A percentile compares a stretch with the other conserved stretches of the same genome.
Conservation (phyloP, 805 yeast genomes). For the Zygosaccharomyces bisporus region DNA sequence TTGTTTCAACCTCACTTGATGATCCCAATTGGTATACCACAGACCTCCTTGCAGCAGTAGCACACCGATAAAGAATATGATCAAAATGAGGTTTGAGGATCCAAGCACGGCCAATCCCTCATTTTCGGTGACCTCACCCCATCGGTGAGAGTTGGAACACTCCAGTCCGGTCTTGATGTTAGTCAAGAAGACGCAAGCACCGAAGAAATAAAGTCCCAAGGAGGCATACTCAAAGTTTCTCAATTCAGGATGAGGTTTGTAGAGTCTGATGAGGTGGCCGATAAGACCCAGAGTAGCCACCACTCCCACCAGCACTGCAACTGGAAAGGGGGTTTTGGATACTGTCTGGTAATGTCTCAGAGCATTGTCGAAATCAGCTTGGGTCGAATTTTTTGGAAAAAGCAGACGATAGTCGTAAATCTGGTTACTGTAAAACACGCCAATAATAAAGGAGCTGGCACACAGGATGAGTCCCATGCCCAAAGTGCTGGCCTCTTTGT, state of each 20-base stretch:
- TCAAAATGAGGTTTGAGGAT: slow-evolving; percentile 77
- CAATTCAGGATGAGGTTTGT: slow-evolving; percentile 81
- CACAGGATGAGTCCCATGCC: slow-evolving; percentile 31
- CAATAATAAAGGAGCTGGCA: slow-evolving; percentile 72
- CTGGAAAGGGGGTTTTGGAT: slow-evolving; percentile 55
- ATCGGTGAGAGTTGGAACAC: slow-evolving; percentile 63
- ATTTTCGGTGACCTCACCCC: slow-evolving; percentile 90
- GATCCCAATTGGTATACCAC: slow-evolving; percentile 75
- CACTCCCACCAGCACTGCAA: slow-evolving; percentile 46
- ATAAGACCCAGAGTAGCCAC: slow-evolving; percentile 67
- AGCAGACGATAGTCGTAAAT: slow-evolving; percentile 77
- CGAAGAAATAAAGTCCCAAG: slow-evolving; percentile 65
- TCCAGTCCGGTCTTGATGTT: slow-evolving; percentile 78
- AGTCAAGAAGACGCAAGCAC: slow-evolving; percentile 75
- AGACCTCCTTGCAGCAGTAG: slow-evolving; percentile 81
- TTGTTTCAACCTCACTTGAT: slow-evolving; percentile 36
- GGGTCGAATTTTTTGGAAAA: slow-evolving; percentile 54
- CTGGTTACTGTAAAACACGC: slow-evolving; percentile 71
- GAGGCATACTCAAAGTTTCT: slow-evolving; percentile 89
- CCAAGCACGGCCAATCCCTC: slow-evolving; percentile 91
- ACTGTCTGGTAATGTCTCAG: slow-evolving; percentile 70
- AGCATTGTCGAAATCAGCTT: slow-evolving; percentile 55
- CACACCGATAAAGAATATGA: slow-evolving; percentile 71
- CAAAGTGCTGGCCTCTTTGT: slow-evolving; percentile 32
- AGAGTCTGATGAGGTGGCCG: slow-evolving; percentile 73